Conservation (phyloP, 2,329 filamentous ascomycete genomes). For the Akanthomyces lecanii region DNA sequence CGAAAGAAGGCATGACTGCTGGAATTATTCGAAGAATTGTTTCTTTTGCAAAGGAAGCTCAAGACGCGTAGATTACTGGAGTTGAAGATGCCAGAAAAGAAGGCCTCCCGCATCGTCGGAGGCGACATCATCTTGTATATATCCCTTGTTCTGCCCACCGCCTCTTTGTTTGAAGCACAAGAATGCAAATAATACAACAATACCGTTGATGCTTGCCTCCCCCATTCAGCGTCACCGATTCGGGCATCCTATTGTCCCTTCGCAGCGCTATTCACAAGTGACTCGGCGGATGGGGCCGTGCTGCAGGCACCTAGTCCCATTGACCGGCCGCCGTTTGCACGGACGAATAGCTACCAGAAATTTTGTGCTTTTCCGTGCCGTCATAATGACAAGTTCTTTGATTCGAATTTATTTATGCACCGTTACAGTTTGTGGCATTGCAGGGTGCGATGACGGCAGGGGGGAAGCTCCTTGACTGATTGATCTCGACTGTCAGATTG, state of each 20-base stretch:
- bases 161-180: background rate
- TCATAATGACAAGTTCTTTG: too few species aligned
- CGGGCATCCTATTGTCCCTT: slow-evolving; percentile 1
- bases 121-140: slow-evolving; percentile 12
- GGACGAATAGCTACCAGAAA: too few species aligned
- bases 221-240: background rate
- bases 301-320: slow-evolving; percentile 2
- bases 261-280: slow-evolving; percentile 5
- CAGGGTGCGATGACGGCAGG: background rate
- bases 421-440: too few species aligned
- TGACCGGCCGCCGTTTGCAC: background rate
- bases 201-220: background rate
- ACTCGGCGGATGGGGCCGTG: background rate
- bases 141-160: background rate
- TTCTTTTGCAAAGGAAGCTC: background rate
- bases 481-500: background rate
- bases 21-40: background rate
- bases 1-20: background rate
- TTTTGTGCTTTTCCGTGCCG: background rate
- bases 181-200: background rate
- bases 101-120: background rate
- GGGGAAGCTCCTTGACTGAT: background rate
- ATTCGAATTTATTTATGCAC: too few species aligned
- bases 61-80: background rate
- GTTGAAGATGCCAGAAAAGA: background rate